These are phyloP conservation scores for Aspergillus bertholletiae DNA, from an alignment of 495 filamentous ascomycete genomes.

Conservation along the genomic window DNA sequence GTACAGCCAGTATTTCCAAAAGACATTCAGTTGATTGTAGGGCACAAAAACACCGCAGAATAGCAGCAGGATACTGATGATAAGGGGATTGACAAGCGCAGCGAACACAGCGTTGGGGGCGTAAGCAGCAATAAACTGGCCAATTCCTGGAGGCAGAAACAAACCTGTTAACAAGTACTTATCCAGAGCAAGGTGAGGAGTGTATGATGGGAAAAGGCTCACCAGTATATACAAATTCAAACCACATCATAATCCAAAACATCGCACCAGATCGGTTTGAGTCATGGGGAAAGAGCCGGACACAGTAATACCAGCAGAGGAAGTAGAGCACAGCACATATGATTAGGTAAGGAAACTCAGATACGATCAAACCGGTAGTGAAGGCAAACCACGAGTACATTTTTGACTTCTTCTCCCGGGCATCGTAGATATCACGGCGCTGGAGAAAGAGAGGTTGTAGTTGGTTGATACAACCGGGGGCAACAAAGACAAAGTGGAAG, in stretches of 20 bases:
- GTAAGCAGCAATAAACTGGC: slow-evolving; percentile 57
- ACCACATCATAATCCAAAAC: slow-evolving; percentile 55
- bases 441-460: slow-evolving; percentile 54
- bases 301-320: slow-evolving; percentile 52
- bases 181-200: no score
- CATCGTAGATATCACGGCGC: slow-evolving; percentile 51
- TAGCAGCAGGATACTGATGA: slow-evolving; percentile 56
- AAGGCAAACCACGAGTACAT: slow-evolving; percentile 57
- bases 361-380: slow-evolving; percentile 46
- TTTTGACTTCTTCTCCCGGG: slow-evolving; percentile 50
- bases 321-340: slow-evolving; percentile 50
- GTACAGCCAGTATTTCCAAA: slow-evolving; percentile 77
- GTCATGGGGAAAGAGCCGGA: slow-evolving; percentile 37
- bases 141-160: no score
- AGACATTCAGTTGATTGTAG: slow-evolving; percentile 45
- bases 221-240: slow-evolving; percentile 54
- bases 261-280: slow-evolving; percentile 50
- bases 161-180: no score
- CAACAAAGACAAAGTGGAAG: slow-evolving; percentile 52
- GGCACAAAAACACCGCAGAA: slow-evolving; percentile 50
- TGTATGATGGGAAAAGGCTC: no score
- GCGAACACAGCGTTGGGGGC: slow-evolving; percentile 55
- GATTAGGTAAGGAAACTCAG: slow-evolving; percentile 53
- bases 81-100: slow-evolving; percentile 52
- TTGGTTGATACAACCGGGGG: slow-evolving; percentile 48